Conservation (phyloP, 2,329 filamentous ascomycete species). For the Cercospora zeae-maydis region DNA sequence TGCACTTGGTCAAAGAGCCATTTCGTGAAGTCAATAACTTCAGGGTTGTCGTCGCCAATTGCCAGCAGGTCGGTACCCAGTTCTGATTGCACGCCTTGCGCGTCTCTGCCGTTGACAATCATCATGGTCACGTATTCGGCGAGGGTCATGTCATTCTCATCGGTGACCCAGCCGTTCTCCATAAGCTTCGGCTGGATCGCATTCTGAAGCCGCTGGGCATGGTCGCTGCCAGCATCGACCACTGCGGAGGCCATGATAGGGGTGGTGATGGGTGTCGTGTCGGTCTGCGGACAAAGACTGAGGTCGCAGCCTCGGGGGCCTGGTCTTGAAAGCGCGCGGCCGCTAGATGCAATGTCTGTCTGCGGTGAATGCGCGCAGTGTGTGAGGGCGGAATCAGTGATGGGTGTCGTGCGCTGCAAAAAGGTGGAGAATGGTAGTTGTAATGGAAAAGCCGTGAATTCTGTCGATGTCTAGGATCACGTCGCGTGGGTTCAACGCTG, state of each 20-base stretch:
- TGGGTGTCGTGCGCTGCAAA: neutral
- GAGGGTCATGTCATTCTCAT: constrained; percentile 75
- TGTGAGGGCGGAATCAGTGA: neutral
- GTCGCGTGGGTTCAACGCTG: neutral
- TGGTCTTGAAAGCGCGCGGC: neutral
- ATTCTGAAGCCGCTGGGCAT: constrained; percentile 77
- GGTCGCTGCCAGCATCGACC: constrained; percentile 68
- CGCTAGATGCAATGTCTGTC: neutral
- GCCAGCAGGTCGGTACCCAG: constrained; percentile 82
- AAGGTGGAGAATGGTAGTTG: neutral
- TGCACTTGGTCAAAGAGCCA: constrained; percentile 94
- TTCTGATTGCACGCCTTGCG: constrained; percentile 83
- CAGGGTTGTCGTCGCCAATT: constrained; percentile 76
- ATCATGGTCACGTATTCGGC: constrained; percentile 97
- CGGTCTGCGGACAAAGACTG: constrained; percentile 7
- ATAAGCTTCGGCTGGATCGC: constrained; percentile 87
- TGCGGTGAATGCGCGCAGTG: neutral
- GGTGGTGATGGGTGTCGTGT: neutral
- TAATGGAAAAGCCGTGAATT: neutral
- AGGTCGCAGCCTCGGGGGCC: constrained; percentile 7
- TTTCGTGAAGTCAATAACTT: constrained; percentile 75
- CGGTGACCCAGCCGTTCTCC: constrained; percentile 87
- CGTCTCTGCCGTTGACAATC: constrained; percentile 91
- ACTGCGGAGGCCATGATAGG: constrained; percentile 60
- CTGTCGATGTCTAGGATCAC: neutral